phyloP scores from a whole-genome alignment of 805 yeast species.

The Zygosaccharomyces lentus region DNA sequence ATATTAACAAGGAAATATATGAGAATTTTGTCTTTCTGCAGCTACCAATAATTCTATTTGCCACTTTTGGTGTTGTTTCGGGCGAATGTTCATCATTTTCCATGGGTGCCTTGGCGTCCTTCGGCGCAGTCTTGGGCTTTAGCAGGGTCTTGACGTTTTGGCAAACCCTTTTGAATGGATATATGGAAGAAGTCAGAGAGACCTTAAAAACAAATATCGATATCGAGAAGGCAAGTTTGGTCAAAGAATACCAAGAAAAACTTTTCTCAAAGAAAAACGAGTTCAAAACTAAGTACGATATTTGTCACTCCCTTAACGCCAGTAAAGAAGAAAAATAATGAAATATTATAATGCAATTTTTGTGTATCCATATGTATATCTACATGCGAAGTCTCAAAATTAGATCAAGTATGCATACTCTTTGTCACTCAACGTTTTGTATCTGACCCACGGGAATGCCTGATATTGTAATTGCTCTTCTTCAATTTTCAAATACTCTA shows the following conservation, averaged over 20 bases:
- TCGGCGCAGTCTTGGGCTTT: constrained; percentile 33
- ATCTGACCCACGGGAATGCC: constrained; percentile 77
- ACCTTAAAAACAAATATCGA: constrained; percentile 18
- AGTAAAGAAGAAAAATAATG: constrained; percentile 1
- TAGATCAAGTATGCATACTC: constrained; percentile 33
- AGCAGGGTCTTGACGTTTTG: constrained; percentile 32
- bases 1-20: constrained; percentile 26
- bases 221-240: constrained; percentile 6
- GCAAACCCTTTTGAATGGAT: constrained; percentile 21
- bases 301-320: background rate
- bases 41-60: constrained; percentile 28
- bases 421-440: constrained; percentile 43
- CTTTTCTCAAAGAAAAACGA: constrained; percentile 5
- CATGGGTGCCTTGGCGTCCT: constrained; percentile 32
- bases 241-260: constrained; percentile 5
- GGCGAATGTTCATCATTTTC: constrained; percentile 32
- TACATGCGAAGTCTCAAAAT: constrained; percentile 7
- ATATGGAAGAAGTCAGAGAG: constrained; percentile 10
- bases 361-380: constrained; percentile 1
- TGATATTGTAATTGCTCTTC: constrained; percentile 60
- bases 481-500: constrained; percentile 61
- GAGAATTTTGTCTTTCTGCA: constrained; percentile 32
- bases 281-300: background rate
- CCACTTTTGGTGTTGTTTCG: constrained; percentile 29
- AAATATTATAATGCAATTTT: constrained; percentile 3